Evolutionary conservation across 192 early-diverging fungal genomes (phyloP).

Genomic region (Coemansia sp.): DNA sequence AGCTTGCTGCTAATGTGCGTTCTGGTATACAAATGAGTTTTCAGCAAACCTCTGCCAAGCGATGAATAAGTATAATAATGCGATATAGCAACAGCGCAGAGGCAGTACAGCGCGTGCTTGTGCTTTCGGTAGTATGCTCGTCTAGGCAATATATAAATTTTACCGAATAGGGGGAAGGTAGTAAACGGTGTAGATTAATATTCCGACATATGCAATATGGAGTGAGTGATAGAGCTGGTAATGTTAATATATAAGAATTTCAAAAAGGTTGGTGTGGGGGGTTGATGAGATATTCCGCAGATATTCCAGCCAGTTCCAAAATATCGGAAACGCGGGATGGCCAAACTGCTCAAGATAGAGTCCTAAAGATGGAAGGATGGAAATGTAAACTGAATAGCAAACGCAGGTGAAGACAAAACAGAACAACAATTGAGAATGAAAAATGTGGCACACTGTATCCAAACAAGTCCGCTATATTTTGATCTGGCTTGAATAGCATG

Average conservation of each 20-base stretch:
- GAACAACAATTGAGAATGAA: neutral
- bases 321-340: neutral
- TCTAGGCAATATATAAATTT: neutral
- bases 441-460: neutral
- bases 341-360: neutral
- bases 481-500: neutral
- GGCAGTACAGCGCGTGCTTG: neutral
- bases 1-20: neutral
- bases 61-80: neutral
- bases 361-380: neutral
- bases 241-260: constrained; percentile 10
- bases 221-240: neutral
- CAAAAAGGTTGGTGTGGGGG: constrained; percentile 6
- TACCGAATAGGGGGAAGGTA: neutral
- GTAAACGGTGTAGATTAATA: constrained; percentile 8
- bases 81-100: neutral
- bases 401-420: neutral
- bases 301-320: constrained; percentile 1
- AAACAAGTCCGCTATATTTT: neutral
- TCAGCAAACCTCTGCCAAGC: too few relatives aligned
- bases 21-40: neutral
- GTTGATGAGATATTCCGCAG: neutral
- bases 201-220: constrained; percentile 1
- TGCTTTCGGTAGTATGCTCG: neutral
- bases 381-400: neutral